Base-by-base conservation (phyloP, 139 green algal species). In the Desmodesmus armatus region DNA sequence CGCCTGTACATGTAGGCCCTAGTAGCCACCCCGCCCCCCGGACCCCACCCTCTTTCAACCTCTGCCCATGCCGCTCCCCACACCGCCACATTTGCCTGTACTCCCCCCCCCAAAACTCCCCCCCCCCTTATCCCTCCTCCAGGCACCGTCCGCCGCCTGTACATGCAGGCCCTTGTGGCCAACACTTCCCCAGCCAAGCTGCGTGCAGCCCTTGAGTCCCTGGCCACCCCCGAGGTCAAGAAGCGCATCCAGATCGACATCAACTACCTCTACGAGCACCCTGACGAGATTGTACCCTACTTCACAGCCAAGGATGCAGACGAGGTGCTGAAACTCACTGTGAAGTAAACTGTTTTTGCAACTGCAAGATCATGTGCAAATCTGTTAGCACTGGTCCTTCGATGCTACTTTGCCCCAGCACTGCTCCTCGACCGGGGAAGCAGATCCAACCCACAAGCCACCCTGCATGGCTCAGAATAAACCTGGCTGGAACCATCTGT, bases 221-320 rank as follows among this genome's bases (percentile, higher is more conserved):
- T 76, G 9, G 78, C 78, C 13, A 77, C 78, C 23, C 78, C 78
- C 29, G 60, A 75, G 27, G 63, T 63, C 5, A 55, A 31, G 5
- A 62, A 72, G 29, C 66, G 44, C 7, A 11, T 84, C 1, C 78
- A 84, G 41, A n/a, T 84, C 11, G 29, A 75, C 11, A 39, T 72
- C 5, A 39, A 75, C 31, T 84, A 84, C 67, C 39, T 84, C 29
- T 39, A 77, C 15, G 78, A 84, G 3, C 78, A 84, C 62, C 78
- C 78, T 29, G 62, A 77, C n/a, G 60, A 84, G 78, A 84, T 84
- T 49, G 78, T 84, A 41, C 78, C 78, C 3, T 84, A 77, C 41
- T 76, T 84, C n/a, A 76, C 78, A 35, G 62, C 19, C 78, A 71
- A 37, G 3, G 62, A 73, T 27, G 31, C 47, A 51, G 78, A 84